phyloP scores from a whole-genome alignment of 2,329 filamentous ascomycete genomes.

The Botrytis porri region DNA sequence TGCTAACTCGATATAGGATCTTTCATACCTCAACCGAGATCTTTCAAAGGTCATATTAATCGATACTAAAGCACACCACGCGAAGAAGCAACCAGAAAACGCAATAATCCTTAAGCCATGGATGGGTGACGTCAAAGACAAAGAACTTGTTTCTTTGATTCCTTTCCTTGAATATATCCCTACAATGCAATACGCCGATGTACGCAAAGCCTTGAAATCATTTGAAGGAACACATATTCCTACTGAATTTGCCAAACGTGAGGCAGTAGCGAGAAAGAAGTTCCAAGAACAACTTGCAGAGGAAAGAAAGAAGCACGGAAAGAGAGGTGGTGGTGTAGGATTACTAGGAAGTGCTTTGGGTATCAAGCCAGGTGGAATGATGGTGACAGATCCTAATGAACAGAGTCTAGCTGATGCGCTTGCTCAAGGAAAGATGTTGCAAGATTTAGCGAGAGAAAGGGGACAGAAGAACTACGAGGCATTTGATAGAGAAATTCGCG shows the following conservation, averaged over 20 bases:
- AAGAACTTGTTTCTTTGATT: constrained; percentile 81
- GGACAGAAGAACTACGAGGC: constrained; percentile 87
- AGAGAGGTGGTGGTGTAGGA: constrained; percentile 58
- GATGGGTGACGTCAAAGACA: constrained; percentile 80
- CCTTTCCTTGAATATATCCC: constrained; percentile 97
- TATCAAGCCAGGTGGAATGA: constrained; percentile 66
- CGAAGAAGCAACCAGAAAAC: constrained; percentile 91
- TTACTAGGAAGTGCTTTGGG: constrained; percentile 72
- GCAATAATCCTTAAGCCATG: constrained; percentile 89
- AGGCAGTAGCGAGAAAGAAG: constrained; percentile 79
- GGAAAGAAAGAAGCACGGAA: constrained; percentile 61
- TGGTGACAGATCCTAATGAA: constrained; percentile 53
- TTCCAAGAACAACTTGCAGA: constrained; percentile 76
- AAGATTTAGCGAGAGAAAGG: constrained; percentile 88
- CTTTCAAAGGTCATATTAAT: constrained; percentile 93
- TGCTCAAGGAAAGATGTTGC: constrained; percentile 93
- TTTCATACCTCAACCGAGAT: constrained; percentile 96
- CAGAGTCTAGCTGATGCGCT: constrained; percentile 71
- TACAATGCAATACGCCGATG: constrained; percentile 87
- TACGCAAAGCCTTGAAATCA: constrained; percentile 79
- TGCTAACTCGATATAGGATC: constrained; percentile 58
- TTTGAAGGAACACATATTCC: constrained; percentile 90
- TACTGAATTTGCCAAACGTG: constrained; percentile 81
- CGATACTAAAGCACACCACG: constrained; percentile 79
- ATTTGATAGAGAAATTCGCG: constrained; percentile 84